Base-by-base conservation (phyloP, 108 stramenopile genomes). In the Skeletonema costatum region DNA sequence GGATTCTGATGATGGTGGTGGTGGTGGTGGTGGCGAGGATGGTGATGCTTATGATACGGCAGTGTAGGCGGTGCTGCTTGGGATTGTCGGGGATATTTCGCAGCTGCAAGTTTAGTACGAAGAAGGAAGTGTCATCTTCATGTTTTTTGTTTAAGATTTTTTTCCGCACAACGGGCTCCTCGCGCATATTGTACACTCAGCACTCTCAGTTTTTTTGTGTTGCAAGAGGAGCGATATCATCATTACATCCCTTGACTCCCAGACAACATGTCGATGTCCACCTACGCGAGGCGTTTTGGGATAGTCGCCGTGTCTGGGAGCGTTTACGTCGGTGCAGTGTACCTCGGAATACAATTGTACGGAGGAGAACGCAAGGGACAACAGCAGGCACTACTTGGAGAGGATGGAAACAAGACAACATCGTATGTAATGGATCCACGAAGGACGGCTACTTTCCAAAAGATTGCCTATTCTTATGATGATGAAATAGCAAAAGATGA, bases 401-500 rank as follows among this genome's bases (percentile, higher is more conserved):
- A 44, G 9, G 71, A 64, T 61, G 64, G 50, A 51, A 41, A n/a
- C 32, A 66, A 66, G 1, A 61, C 31, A 39, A 25, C 53, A 64
- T 78, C 71, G 3, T 78, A 73, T 63, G 78, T 91, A 7, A 14
- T 53, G 33, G 83, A 93, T 83, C 88, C 89, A 13, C 19, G 80
- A 13, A 87, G 93, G 39, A 83, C 81, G 11, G 76, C 83, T 17
- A 84, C 83, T 51, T 95, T 88, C 75, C 80, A 91, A 25, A 75
- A 84, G 63, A 89, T 95, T 67, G 92, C 94, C 19, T 69, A 76
- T 29, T 58, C 66, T 36, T 95, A 93, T 64, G 94, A 95, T 65
- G 76, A 78, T 32, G 81, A 89, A 69, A 93, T 95, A 64, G 81
- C 71, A 60, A 79, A 81, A 39, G 92, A 95, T 63, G 94, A 95